Evolutionary conservation across 2,329 filamentous ascomycete species (phyloP), one percentile per base, ranked within the genome.

Genomic region (Talaromyces albobiverticillius): DNA sequence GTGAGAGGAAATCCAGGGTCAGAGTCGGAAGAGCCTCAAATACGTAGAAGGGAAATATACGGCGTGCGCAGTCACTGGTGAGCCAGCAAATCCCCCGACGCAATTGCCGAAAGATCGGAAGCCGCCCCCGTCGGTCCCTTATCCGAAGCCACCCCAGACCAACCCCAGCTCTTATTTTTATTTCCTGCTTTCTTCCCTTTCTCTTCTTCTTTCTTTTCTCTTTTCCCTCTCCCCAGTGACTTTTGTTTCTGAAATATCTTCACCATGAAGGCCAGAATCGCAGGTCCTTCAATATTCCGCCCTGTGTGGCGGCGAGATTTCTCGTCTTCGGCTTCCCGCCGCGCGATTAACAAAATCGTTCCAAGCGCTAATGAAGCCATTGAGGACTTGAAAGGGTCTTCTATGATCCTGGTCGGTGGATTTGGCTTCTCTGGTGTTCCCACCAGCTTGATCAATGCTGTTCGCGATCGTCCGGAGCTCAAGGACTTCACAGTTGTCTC

Each of bases 261-360:
- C 46, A 51, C 22, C 18, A 58, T 58, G 57, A 56, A 54, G 67
- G 62, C 64, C 58, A 64, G 62, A 59, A 60, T 64, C 52, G 53
- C 63, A 46, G 47, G 48, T 16, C 58, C 65, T 58, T 60, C 61
- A 56, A 61, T 66, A 57, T 64, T 70, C 61, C 66, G 66, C 56
- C 66, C 67, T 31, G 47, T 69, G 36, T 67, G 68, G 67, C 65
- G 67, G 61, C 80, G 85, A 61, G 76, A 81, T 60, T 89, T 90
- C 74, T 87, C 86, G 43, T 84, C 79, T 46, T 85, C 86, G 2
- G 73, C 81, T 32, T 79, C 81, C 58, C 80, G 83, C 57, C 71
- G 79, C 65, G 85, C 86, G 67, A 89, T 90, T 72, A 88, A 90
- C 77, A 90, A 90, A 74, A 79, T 89, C 61, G 82, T 83, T 62